Conservation (phyloP, 1,284 basidiomycete genomes). For the Lignosus rhinocerotis region DNA sequence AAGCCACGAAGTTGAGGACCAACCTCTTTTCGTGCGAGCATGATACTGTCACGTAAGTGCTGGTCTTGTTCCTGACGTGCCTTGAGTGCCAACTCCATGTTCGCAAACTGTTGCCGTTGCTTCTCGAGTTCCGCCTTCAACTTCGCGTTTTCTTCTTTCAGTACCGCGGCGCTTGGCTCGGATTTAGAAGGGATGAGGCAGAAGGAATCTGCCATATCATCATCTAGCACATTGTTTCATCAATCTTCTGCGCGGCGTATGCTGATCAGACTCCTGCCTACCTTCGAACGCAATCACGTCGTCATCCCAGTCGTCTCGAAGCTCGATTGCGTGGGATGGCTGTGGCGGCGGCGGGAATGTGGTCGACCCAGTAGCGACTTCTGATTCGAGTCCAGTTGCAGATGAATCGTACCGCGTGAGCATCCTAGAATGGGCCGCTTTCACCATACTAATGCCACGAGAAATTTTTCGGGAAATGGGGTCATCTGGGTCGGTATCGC, state of each 20-base stretch:
- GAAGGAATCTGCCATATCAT: constrained; percentile 77
- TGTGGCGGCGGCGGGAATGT: constrained; percentile 34
- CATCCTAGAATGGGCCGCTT: constrained; percentile 34
- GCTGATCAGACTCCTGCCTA: constrained; percentile 19
- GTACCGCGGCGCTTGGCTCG: constrained; percentile 46
- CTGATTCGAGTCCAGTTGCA: constrained; percentile 26
- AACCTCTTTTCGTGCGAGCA: constrained; percentile 77
- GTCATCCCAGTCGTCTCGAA: constrained; percentile 41
- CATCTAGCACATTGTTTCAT: constrained; percentile 29
- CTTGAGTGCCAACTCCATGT: constrained; percentile 61
- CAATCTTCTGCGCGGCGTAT: background rate
- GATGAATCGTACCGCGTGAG: constrained; percentile 33
- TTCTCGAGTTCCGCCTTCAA: constrained; percentile 61
- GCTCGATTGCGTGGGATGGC: constrained; percentile 26
- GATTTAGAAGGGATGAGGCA: constrained; percentile 65
- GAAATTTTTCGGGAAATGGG: constrained; percentile 39
- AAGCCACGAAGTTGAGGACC: background rate
- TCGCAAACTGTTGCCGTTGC: constrained; percentile 55
- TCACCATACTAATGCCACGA: constrained; percentile 32
- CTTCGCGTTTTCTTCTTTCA: constrained; percentile 65
- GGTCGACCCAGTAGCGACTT: constrained; percentile 23
- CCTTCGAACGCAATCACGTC: constrained; percentile 45
- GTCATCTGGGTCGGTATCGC: constrained; percentile 68
- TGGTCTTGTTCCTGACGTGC: constrained; percentile 74
- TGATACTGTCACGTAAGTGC: constrained; percentile 75